phyloP scores from a whole-genome alignment of 148 eudicot species.

The Camellia sinensis region DNA sequence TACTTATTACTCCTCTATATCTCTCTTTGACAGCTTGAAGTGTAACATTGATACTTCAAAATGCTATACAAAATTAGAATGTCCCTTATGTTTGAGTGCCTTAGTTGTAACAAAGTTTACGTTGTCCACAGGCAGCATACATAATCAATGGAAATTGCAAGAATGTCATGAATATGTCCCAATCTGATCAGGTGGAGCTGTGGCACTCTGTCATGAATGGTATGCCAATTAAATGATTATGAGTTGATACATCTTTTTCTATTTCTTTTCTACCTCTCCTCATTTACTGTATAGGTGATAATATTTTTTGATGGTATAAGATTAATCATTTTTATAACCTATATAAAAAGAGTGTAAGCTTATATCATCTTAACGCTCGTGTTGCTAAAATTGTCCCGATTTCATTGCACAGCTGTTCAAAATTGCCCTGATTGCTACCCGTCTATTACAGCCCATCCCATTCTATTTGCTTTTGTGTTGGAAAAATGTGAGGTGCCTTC shows the following conservation, averaged over 20 bases:
- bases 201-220: slow-evolving; percentile 87
- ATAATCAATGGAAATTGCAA: slow-evolving; percentile 88
- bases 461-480: too few species aligned
- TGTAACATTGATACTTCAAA: background rate
- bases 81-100: background rate
- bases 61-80: background rate
- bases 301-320: too few species aligned
- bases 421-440: too few species aligned
- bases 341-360: too few species aligned
- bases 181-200: slow-evolving; percentile 78
- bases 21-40: background rate
- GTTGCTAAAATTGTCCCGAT: too few species aligned
- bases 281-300: background rate
- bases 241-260: slow-evolving; percentile 7
- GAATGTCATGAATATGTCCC: slow-evolving; percentile 95
- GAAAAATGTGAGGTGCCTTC: too few species aligned
- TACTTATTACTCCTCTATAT: background rate
- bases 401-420: too few species aligned
- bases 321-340: too few species aligned
- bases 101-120: background rate
- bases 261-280: background rate
- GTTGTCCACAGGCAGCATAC: slow-evolving; percentile 72
- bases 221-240: slow-evolving; percentile 23
- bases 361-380: too few species aligned
- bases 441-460: too few species aligned